Evolutionary conservation across 345 rosid genomes (phyloP).

Genomic region (Gossypium herbaceum): DNA sequence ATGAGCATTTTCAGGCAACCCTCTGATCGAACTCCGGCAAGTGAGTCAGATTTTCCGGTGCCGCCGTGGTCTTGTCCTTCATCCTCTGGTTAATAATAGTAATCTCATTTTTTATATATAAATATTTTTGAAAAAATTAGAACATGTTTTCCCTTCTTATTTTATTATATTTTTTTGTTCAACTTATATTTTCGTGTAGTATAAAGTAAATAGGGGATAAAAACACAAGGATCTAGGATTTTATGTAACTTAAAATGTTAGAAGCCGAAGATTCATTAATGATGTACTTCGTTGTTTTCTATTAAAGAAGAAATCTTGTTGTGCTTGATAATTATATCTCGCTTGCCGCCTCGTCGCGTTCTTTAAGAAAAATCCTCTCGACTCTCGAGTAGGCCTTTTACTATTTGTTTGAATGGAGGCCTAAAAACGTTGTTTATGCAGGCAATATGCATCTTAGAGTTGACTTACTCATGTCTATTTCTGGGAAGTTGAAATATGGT

Average conservation of each 20-base stretch:
- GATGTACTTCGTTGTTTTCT: too few species aligned
- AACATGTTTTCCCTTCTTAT: background rate
- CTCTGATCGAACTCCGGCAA: constrained; percentile 16
- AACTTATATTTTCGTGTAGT: constrained; percentile 12
- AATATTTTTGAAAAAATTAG: background rate
- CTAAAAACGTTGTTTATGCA: too few species aligned
- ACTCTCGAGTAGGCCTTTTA: too few species aligned
- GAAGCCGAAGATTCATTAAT: too few species aligned
- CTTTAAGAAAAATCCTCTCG: too few species aligned
- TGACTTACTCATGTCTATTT: too few species aligned
- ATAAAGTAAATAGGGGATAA: background rate
- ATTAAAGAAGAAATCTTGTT: background rate
- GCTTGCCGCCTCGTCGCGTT: background rate
- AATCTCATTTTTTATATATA: background rate
- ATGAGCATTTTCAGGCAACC: constrained; percentile 24
- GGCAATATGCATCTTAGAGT: too few species aligned
- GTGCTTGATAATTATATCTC: background rate
- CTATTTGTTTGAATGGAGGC: too few species aligned
- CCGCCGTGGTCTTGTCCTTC: constrained; percentile 34
- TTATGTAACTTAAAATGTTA: too few species aligned
- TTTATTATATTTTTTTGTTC: background rate
- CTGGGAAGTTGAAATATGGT: background rate
- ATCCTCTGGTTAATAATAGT: constrained; percentile 22
- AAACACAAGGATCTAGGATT: background rate
- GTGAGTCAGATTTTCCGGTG: constrained; percentile 26